Base-by-base conservation (phyloP, 495 filamentous ascomycete genomes). In the Choiromyces venosus region DNA sequence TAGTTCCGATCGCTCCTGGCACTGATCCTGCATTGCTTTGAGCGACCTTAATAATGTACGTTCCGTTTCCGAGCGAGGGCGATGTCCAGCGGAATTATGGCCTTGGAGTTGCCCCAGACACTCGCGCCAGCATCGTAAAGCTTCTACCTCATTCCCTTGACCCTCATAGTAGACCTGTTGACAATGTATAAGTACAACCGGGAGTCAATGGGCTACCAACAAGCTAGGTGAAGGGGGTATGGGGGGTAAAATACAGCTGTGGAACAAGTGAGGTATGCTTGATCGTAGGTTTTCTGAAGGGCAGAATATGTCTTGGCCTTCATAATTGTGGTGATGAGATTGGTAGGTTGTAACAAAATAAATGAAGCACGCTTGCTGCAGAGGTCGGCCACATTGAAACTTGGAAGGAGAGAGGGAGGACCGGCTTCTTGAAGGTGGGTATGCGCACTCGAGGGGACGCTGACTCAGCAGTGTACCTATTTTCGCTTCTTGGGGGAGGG, bases 231-330 rank as follows among this genome's bases (percentile, higher is more conserved):
- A 16, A 33, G 39, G 66, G 36, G 39, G 46, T 65, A 61, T 42
- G 71, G 61, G 21, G 74, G 76, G 75, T 69, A 37, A 61, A 52
- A 52, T 68, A 97, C 91, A 72, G 95, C 95, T 14, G 93, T 98
- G 1, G 93, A 97, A 82, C 93, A 97, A 76, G 90, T 91, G 71
- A 97, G 85, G 83, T 96, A 97, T 83, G 91, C 93, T 80, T 97
- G 93, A 85, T 98, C 93, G 84, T 97, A 97, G 71, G 93, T 96
- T 87, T 97, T 97, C 85, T 98, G 95, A 82, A 97, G 86, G 70
- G 89, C 89, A 82, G 93, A 90, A 75, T 88, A 86, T 65, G 88
- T 87, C 81, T 90, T 92, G 85, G 87, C 90, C 84, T 92, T 91
- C 88, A 94, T 92, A 91, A 91, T 93, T 81, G 78, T 81, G 46